These are phyloP conservation scores for Helicocarpus griseus DNA, from an alignment of 2,329 filamentous ascomycete genomes.

Conservation along the genomic window DNA sequence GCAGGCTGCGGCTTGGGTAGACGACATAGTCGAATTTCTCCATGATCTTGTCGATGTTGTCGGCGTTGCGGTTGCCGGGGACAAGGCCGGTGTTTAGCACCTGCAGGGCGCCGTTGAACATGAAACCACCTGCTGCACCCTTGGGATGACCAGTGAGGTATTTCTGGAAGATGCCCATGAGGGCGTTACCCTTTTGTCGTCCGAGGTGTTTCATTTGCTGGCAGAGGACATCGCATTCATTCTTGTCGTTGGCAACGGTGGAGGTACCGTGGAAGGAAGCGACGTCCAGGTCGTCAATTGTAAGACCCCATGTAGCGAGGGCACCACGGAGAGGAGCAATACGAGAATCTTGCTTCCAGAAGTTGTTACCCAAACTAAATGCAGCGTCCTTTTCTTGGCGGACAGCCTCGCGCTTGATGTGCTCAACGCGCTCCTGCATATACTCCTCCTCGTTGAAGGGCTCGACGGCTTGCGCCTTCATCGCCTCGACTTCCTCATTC, in stretches of 20 bases:
- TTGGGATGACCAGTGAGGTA: slow-evolving; percentile 98
- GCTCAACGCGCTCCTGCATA: slow-evolving; percentile 68
- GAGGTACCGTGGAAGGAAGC: slow-evolving; percentile 99
- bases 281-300: slow-evolving; percentile 87
- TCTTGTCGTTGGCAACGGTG: slow-evolving; percentile 98
- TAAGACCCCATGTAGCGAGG: slow-evolving; percentile 94
- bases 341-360: slow-evolving; percentile 92
- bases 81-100: slow-evolving; percentile 90
- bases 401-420: slow-evolving; percentile 79
- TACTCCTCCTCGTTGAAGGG: slow-evolving; percentile 76
- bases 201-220: slow-evolving; percentile 92
- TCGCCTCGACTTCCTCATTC: slow-evolving; percentile 82
- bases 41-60: slow-evolving; percentile 94
- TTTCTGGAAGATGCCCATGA: slow-evolving; percentile 98
- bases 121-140: slow-evolving; percentile 98
- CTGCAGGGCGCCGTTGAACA: slow-evolving; percentile 97
- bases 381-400: slow-evolving; percentile 91
- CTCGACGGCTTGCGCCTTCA: slow-evolving; percentile 65
- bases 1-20: slow-evolving; percentile 87
- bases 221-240: slow-evolving; percentile 95
- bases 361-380: slow-evolving; percentile 89
- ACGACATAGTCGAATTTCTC: slow-evolving; percentile 97
- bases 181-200: slow-evolving; percentile 89
- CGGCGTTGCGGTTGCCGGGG: slow-evolving; percentile 93
- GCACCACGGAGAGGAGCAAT: slow-evolving; percentile 95